phyloP scores from a whole-genome alignment of 2,329 filamentous ascomycete species.

The Pestalotiopsis fici region DNA sequence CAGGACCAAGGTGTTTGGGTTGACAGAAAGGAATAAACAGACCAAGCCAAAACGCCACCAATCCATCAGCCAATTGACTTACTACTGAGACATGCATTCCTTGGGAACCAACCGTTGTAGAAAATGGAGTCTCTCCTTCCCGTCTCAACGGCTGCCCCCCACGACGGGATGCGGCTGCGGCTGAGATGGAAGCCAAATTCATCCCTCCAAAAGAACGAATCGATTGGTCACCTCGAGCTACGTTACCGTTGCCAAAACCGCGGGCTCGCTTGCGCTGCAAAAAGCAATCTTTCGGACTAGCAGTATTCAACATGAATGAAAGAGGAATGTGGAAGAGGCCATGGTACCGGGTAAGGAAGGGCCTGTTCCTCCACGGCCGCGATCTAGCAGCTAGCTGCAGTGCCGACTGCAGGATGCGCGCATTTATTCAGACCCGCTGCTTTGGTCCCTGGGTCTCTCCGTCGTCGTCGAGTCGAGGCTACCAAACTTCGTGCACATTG shows the following conservation, averaged over 20 bases:
- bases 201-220: neutral
- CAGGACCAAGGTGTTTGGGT: neutral
- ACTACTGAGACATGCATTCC: neutral
- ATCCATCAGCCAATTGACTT: neutral
- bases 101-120: neutral
- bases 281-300: neutral
- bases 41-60: neutral
- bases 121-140: neutral
- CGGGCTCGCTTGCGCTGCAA: neutral
- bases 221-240: neutral
- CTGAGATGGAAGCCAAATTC: neutral
- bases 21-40: neutral
- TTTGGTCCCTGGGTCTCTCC: neutral
- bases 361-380: neutral
- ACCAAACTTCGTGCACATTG: neutral
- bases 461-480: neutral
- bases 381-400: conserved; percentile 1
- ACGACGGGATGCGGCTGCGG: neutral
- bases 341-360: neutral
- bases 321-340: neutral
- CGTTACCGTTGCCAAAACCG: neutral
- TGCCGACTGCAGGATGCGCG: conserved; percentile 1
- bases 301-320: neutral
- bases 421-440: conserved; percentile 5
- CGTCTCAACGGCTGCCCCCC: neutral